A percentile compares a stretch with the other conserved stretches of the same genome.
These are phyloP conservation scores for Cinchona pubescens DNA, from an alignment of 257 asterid species.

Conservation along the genomic window DNA sequence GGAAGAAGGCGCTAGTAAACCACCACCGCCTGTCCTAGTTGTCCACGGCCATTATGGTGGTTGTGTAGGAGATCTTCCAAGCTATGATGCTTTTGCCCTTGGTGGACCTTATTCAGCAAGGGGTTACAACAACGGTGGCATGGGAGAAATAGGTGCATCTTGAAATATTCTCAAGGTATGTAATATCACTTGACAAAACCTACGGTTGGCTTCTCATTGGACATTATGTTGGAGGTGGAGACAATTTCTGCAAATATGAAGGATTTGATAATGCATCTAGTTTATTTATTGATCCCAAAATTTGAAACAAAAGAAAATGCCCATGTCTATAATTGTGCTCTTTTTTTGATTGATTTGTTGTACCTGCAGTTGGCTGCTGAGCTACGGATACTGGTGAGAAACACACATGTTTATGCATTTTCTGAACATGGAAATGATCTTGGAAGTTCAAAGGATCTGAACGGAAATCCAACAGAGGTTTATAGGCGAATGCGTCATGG, in stretches of 20 bases:
- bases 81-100: constrained; percentile 88
- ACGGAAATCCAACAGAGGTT: constrained; percentile 96
- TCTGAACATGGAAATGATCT: constrained; percentile 96
- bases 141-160: constrained; percentile 99
- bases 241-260: neutral
- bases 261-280: neutral
- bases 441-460: constrained; percentile 84
- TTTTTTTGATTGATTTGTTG: constrained; percentile 21
- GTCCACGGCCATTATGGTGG: constrained; percentile 96
- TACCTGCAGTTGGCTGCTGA: constrained; percentile 73
- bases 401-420: constrained; percentile 77
- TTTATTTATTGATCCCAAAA: neutral
- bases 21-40: constrained; percentile 92
- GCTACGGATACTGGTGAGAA: constrained; percentile 78
- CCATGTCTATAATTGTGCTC: neutral
- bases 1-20: constrained; percentile 89
- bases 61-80: constrained; percentile 97
- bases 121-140: constrained; percentile 90
- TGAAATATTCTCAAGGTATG: constrained; percentile 83
- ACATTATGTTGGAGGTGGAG: neutral
- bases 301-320: neutral
- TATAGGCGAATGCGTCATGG: constrained; percentile 91
- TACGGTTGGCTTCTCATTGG: neutral
- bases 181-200: neutral
- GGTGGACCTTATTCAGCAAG: constrained; percentile 99